Evolutionary conservation across 1,284 basidiomycete species (phyloP).

Genomic region (Naganishia albida): DNA sequence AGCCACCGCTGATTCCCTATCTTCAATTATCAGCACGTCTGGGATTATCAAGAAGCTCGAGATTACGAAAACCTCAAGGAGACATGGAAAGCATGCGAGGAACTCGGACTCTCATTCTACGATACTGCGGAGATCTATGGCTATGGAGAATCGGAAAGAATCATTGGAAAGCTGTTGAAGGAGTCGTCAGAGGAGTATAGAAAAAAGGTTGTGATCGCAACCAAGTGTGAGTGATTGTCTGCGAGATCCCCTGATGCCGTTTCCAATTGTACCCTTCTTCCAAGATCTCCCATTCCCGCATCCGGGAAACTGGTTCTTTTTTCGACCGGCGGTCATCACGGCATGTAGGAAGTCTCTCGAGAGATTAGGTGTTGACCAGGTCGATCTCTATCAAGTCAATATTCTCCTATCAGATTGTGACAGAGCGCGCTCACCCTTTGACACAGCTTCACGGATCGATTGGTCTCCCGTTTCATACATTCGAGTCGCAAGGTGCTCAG

Average conservation of each 20-base stretch:
- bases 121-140: conserved; percentile 44
- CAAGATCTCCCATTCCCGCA: conserved; percentile 44
- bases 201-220: conserved; percentile 44
- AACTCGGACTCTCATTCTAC: conserved; percentile 46
- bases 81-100: conserved; percentile 41
- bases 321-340: conserved; percentile 43
- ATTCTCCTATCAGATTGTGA: not conserved
- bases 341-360: conserved; percentile 41
- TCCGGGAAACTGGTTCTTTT: conserved; percentile 41
- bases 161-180: conserved; percentile 43
- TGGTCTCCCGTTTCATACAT: conserved; percentile 38
- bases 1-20: not conserved
- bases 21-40: conserved; percentile 27
- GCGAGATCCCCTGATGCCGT: conserved; percentile 2
- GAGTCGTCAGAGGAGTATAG: conserved; percentile 41
- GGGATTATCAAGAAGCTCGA: conserved; percentile 42
- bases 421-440: not conserved
- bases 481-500: conserved; percentile 41
- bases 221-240: conserved; percentile 41
- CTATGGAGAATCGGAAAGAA: conserved; percentile 44
- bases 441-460: conserved; percentile 43
- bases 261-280: not conserved
- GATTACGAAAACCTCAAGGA: conserved; percentile 42
- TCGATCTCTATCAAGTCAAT: conserved; percentile 46
- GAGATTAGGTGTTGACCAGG: conserved; percentile 43